Evolutionary conservation across 2,329 filamentous ascomycete species (phyloP).

Genomic region (Penicillium capsulatum): DNA sequence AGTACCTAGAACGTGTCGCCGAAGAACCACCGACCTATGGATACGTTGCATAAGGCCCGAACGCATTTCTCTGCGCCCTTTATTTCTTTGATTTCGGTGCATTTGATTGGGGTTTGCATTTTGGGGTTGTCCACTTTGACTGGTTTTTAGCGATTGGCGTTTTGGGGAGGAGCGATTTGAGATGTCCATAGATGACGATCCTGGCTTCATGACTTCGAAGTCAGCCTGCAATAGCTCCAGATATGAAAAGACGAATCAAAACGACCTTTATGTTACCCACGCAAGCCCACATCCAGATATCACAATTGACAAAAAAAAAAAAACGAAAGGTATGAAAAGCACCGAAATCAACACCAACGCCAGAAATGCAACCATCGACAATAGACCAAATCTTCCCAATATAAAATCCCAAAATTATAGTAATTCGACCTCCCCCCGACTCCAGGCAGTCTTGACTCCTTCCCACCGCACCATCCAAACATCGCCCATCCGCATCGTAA

Average conservation of each 20-base stretch:
- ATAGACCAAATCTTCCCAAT: background rate
- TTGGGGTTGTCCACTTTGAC: slow-evolving; percentile 2
- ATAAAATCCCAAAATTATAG: slow-evolving; percentile 25
- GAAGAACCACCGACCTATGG: slow-evolving; percentile 45
- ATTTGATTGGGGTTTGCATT: slow-evolving; percentile 4
- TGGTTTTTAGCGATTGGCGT: slow-evolving; percentile 26
- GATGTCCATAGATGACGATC: slow-evolving; percentile 6
- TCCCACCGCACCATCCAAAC: slow-evolving; percentile 69
- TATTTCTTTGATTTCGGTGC: background rate
- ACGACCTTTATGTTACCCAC: too few relatives aligned
- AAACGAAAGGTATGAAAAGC: background rate
- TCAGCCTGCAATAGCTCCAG: too few relatives aligned
- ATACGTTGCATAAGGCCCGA: slow-evolving; percentile 38
- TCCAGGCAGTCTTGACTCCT: slow-evolving; percentile 59
- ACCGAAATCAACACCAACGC: slow-evolving; percentile 1
- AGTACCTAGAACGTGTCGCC: slow-evolving; percentile 47
- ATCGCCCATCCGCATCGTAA: slow-evolving; percentile 53
- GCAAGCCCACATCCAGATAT: too few relatives aligned
- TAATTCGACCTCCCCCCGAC: slow-evolving; percentile 43
- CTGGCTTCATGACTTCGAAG: too few relatives aligned
- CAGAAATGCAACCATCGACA: slow-evolving; percentile 2
- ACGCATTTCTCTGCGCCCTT: background rate
- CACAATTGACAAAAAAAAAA: too few relatives aligned
- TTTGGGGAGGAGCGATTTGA: slow-evolving; percentile 4
- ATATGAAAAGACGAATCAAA: too few relatives aligned